A percentile compares a stretch with the other conserved stretches of the same genome.
Conservation (phyloP, 495 filamentous ascomycete species). For the Lindgomyces ingoldianus region DNA sequence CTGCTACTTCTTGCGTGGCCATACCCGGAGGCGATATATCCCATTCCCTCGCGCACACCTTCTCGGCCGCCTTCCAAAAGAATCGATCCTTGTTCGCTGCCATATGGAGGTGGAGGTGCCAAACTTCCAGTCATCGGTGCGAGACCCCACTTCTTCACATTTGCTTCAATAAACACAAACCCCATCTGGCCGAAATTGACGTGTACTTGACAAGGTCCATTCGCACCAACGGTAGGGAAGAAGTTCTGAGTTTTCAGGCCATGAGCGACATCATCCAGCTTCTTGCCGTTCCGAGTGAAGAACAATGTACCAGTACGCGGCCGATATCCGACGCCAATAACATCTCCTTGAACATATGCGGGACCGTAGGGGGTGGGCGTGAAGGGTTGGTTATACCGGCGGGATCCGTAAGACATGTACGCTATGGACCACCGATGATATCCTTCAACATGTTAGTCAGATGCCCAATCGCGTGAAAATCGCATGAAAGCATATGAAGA, state of each 20-base stretch:
- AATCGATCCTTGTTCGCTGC: conserved; percentile 93
- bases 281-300: conserved; percentile 97
- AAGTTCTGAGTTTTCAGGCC: conserved; percentile 92
- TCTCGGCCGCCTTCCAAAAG: conserved; percentile 83
- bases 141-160: conserved; percentile 98
- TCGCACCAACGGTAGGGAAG: conserved; percentile 93
- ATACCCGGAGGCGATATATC: conserved; percentile 53
- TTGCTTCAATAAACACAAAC: conserved; percentile 98
- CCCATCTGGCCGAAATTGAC: conserved; percentile 98
- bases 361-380: conserved; percentile 75
- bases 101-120: conserved; percentile 93
- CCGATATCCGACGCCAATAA: conserved; percentile 93
- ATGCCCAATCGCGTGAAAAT: not conserved
- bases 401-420: conserved; percentile 82
- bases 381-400: conserved; percentile 92
- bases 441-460: conserved; percentile 43
- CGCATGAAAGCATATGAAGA: not conserved
- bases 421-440: conserved; percentile 90
- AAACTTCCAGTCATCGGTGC: conserved; percentile 94
- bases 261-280: conserved; percentile 91
- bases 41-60: conserved; percentile 57
- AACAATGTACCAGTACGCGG: conserved; percentile 93
- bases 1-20: conserved; percentile 58
- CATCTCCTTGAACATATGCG: conserved; percentile 83
- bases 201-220: conserved; percentile 86